Evolutionary conservation across 495 filamentous ascomycete genomes (phyloP).

Genomic region (Neurospora sp.): DNA sequence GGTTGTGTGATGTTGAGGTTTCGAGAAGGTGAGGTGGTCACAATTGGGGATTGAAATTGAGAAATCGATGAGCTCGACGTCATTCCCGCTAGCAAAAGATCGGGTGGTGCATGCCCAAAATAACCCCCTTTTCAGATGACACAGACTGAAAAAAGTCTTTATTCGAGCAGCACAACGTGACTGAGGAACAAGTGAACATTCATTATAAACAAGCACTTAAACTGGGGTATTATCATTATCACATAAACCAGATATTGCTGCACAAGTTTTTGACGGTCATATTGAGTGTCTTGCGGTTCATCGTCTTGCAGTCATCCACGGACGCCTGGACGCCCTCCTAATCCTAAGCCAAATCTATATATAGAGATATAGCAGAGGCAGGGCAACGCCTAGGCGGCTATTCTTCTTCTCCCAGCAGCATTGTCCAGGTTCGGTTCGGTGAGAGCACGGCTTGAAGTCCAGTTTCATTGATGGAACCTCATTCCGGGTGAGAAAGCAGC

Average conservation of each 20-base stretch:
- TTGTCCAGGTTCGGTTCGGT: not conserved
- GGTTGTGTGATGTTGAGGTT: not conserved
- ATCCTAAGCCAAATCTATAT: not conserved
- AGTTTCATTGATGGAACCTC: slow-evolving; percentile 27
- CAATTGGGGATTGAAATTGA: slow-evolving; percentile 2
- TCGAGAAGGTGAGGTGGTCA: not conserved
- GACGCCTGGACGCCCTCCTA: not conserved
- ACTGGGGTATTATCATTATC: not conserved
- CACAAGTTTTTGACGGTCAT: not conserved
- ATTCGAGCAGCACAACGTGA: not conserved
- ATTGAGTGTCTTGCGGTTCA: not conserved
- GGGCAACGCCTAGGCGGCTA: not conserved
- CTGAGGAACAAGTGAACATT: not conserved
- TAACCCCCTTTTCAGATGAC: not conserved
- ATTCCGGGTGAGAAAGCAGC: slow-evolving; percentile 35
- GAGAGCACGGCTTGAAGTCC: slow-evolving; percentile 24
- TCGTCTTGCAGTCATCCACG: not conserved
- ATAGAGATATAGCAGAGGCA: not conserved
- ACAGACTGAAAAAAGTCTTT: not conserved
- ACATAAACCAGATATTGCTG: not conserved
- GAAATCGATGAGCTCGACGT: slow-evolving; percentile 8
- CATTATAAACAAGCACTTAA: not conserved
- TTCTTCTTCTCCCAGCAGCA: not conserved
- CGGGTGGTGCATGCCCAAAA: not conserved
- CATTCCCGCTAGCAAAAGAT: slow-evolving; percentile 4